Evolutionary conservation across 2,329 filamentous ascomycete species (phyloP).

Genomic region (Xylaria sp.): DNA sequence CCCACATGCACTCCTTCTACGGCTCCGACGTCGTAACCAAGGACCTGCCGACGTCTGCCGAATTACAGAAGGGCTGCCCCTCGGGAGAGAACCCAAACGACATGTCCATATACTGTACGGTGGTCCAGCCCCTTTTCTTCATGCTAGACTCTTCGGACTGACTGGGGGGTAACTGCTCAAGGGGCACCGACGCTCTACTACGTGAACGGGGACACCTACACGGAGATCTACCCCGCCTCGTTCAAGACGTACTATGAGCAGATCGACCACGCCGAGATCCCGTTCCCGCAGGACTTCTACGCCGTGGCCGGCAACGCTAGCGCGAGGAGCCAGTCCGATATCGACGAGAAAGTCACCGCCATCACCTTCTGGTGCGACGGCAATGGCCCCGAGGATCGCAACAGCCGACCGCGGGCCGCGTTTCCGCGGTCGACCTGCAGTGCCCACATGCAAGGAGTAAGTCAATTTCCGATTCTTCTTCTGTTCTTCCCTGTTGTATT

Average conservation of each 20-base stretch:
- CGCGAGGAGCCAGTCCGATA: slow-evolving; percentile 40
- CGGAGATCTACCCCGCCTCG: slow-evolving; percentile 41
- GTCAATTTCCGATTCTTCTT: too few relatives aligned
- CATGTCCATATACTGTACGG: slow-evolving; percentile 33
- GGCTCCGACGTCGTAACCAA: slow-evolving; percentile 29
- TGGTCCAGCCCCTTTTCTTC: not conserved
- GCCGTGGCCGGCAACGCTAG: slow-evolving; percentile 46
- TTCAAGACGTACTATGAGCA: slow-evolving; percentile 52
- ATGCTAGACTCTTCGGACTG: not conserved
- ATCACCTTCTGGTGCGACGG: slow-evolving; percentile 43
- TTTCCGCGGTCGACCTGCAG: slow-evolving; percentile 43
- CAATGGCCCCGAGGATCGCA: slow-evolving; percentile 35
- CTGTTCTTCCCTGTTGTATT: too few relatives aligned
- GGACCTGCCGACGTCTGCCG: slow-evolving; percentile 31
- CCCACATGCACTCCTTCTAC: slow-evolving; percentile 32
- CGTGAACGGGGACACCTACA: slow-evolving; percentile 42
- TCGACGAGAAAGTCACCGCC: slow-evolving; percentile 34
- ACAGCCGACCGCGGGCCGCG: slow-evolving; percentile 31
- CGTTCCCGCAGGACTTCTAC: slow-evolving; percentile 47
- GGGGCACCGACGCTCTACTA: slow-evolving; percentile 48
- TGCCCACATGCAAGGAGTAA: slow-evolving; percentile 46
- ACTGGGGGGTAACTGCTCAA: slow-evolving; percentile 19
- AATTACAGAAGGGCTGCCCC: slow-evolving; percentile 34
- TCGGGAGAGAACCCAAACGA: slow-evolving; percentile 36
- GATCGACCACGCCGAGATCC: slow-evolving; percentile 46